phyloP scores from a whole-genome alignment of 495 filamentous ascomycete species.

The Sordaria brevicollis region DNA sequence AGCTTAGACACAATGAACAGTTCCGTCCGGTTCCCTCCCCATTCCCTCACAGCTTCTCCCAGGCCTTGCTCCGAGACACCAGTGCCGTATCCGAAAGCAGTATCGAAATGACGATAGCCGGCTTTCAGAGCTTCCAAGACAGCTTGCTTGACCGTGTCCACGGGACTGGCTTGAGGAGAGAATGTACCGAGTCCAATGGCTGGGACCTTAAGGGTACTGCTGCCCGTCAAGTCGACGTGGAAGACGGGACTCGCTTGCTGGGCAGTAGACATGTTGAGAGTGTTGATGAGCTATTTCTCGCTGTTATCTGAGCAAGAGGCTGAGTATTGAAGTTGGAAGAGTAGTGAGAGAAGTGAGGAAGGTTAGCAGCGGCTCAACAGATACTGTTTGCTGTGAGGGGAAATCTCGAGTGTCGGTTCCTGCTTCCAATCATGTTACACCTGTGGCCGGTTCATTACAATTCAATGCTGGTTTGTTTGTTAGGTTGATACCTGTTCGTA shows the following conservation, averaged over 20 bases:
- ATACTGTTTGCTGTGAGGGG: too few relatives aligned
- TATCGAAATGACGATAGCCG: constrained; percentile 33
- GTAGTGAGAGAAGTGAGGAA: too few relatives aligned
- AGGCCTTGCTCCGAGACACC: constrained; percentile 27
- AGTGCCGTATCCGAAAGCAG: constrained; percentile 25
- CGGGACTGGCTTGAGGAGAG: constrained; percentile 11
- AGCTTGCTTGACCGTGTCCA: constrained; percentile 21
- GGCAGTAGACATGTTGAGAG: neutral
- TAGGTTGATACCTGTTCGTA: too few relatives aligned
- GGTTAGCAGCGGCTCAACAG: too few relatives aligned
- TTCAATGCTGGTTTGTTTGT: too few relatives aligned
- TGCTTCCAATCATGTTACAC: neutral
- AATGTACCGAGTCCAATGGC: constrained; percentile 23
- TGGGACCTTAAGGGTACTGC: constrained; percentile 8
- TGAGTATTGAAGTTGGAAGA: too few relatives aligned
- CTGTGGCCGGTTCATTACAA: too few relatives aligned
- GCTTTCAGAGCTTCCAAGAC: constrained; percentile 22
- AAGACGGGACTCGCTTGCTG: neutral
- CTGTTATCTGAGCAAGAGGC: too few relatives aligned
- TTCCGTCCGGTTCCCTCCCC: constrained; percentile 21
- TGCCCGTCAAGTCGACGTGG: neutral
- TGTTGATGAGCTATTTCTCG: neutral
- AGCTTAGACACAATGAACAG: constrained; percentile 32
- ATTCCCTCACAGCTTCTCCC: constrained; percentile 29
- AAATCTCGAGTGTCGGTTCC: too few relatives aligned